Conservation (phyloP, 2,329 filamentous ascomycete genomes). For the Aureobasidium lini region DNA sequence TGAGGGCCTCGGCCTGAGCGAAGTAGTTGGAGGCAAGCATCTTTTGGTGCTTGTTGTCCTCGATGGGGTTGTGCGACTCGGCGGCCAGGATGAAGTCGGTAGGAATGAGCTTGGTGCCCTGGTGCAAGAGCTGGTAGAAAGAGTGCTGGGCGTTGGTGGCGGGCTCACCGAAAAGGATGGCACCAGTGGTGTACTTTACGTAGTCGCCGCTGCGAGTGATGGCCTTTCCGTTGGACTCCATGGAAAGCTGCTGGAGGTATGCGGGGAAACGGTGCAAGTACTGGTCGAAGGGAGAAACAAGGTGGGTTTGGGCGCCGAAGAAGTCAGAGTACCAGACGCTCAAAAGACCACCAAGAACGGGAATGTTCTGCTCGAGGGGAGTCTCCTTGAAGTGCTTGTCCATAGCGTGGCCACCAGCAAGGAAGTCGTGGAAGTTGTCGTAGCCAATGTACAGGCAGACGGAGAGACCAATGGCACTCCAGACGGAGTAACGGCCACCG, state of each 20-base stretch:
- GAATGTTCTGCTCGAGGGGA: slow-evolving; percentile 90
- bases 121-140: slow-evolving; percentile 99
- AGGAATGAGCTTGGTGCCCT: slow-evolving; percentile 97
- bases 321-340: slow-evolving; percentile 99
- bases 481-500: slow-evolving; percentile 95
- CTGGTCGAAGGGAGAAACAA: slow-evolving; percentile 97
- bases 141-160: slow-evolving; percentile 99
- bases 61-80: slow-evolving; percentile 92
- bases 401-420: slow-evolving; percentile 91
- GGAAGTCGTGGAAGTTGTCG: slow-evolving; percentile 96
- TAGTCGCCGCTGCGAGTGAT: slow-evolving; percentile 81
- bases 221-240: slow-evolving; percentile 99
- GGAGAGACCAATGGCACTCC: slow-evolving; percentile 95
- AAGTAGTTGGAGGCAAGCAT: slow-evolving; percentile 93
- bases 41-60: slow-evolving; percentile 89
- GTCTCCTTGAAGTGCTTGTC: slow-evolving; percentile 95
- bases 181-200: slow-evolving; percentile 94
- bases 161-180: slow-evolving; percentile 94
- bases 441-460: slow-evolving; percentile 92
- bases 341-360: slow-evolving; percentile 80
- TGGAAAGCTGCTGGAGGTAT: slow-evolving; percentile 97
- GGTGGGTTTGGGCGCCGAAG: slow-evolving; percentile 94
- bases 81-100: slow-evolving; percentile 96
- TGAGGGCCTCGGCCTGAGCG: slow-evolving; percentile 78
- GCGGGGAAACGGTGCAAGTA: slow-evolving; percentile 98